Conservation (phyloP, 306 rosid genomes). For the Quercus glauca region DNA sequence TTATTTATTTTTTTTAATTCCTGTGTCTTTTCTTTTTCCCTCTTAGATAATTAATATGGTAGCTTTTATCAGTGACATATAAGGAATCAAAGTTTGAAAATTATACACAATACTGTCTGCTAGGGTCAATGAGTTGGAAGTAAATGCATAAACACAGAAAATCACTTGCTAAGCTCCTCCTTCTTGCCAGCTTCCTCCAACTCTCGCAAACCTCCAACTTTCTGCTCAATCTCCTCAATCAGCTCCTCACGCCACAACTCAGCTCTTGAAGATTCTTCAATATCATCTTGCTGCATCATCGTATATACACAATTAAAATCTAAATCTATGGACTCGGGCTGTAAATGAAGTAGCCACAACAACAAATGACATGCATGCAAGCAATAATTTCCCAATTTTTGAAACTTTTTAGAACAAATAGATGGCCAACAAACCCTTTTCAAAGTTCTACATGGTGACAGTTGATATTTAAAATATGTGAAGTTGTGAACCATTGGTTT, state of each 20-base stretch:
- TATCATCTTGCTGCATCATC: slow-evolving; percentile 65
- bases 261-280: slow-evolving; percentile 78
- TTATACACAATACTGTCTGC: neutral
- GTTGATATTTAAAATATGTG: neutral
- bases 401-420: neutral
- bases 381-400: neutral
- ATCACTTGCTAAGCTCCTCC: slow-evolving; percentile 37
- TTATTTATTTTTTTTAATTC: neutral
- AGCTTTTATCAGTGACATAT: neutral
- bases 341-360: too few species aligned
- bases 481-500: too few species aligned
- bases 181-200: slow-evolving; percentile 73
- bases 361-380: neutral
- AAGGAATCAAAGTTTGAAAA: neutral
- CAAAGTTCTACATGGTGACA: neutral
- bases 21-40: neutral
- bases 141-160: slow-evolving; percentile 1
- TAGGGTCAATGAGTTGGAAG: neutral
- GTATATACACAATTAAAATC: neutral
- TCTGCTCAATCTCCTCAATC: slow-evolving; percentile 85
- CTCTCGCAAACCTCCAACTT: slow-evolving; percentile 75
- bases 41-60: neutral
- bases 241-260: slow-evolving; percentile 80
- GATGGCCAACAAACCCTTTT: neutral
- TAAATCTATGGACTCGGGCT: too few species aligned